These are phyloP conservation scores for Pyrrhoderma lamaoense DNA, from an alignment of 1,284 basidiomycete genomes.

Conservation along the genomic window DNA sequence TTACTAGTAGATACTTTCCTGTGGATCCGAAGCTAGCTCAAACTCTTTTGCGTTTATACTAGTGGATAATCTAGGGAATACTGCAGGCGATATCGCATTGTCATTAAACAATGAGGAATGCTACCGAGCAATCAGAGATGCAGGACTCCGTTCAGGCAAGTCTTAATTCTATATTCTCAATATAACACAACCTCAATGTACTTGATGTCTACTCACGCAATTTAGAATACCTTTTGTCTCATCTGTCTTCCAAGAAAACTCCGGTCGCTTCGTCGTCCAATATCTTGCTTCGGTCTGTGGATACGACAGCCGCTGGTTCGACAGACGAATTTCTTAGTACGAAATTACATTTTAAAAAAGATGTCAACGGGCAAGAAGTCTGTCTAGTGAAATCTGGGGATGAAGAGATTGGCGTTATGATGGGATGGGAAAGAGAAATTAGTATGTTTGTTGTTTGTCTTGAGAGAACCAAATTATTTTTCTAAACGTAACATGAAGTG, in stretches of 20 bases:
- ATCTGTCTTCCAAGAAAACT: conserved; percentile 43
- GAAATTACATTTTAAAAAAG: conserved; percentile 62
- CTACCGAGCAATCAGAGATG: conserved; percentile 75
- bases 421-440: conserved; percentile 87
- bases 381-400: conserved; percentile 69
- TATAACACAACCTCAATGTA: conserved; percentile 11
- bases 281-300: conserved; percentile 48
- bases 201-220: neutral
- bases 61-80: conserved; percentile 76
- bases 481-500: conserved; percentile 44
- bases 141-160: conserved; percentile 79
- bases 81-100: conserved; percentile 82
- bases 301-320: conserved; percentile 65
- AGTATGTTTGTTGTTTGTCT: conserved; percentile 39
- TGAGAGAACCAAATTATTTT: conserved; percentile 21
- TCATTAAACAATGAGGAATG: conserved; percentile 73
- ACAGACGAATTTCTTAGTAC: conserved; percentile 73
- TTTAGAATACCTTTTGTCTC: conserved; percentile 59
- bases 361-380: conserved; percentile 74
- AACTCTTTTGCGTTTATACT: neutral
- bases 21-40: neutral
- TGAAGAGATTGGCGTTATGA: conserved; percentile 84
- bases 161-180: neutral
- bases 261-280: conserved; percentile 34
- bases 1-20: neutral